Evolutionary conservation across 2,329 filamentous ascomycete genomes (phyloP).

Genomic region (Venturia asperata): DNA sequence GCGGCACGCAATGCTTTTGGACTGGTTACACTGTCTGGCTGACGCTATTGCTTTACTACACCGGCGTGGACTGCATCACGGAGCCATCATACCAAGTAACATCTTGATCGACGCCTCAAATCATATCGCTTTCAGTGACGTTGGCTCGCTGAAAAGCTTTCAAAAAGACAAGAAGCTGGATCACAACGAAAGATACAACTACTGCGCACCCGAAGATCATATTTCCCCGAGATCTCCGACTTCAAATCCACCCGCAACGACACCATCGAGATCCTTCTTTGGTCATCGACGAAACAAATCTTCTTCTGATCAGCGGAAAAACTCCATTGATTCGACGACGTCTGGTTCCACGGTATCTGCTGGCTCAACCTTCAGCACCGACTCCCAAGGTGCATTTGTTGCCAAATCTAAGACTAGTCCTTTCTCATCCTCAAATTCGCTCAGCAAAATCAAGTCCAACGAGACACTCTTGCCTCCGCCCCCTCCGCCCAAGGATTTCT

Average conservation of each 20-base stretch:
- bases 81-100: slow-evolving; percentile 63
- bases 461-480: background rate
- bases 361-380: background rate
- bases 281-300: background rate
- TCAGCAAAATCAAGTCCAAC: background rate
- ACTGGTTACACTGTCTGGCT: slow-evolving; percentile 68
- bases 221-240: background rate
- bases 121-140: slow-evolving; percentile 60
- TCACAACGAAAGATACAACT: slow-evolving; percentile 65
- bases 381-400: background rate
- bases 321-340: background rate
- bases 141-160: slow-evolving; percentile 42
- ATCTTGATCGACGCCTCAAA: slow-evolving; percentile 60
- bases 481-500: background rate
- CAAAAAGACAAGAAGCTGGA: slow-evolving; percentile 49
- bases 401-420: background rate
- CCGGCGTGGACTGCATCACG: slow-evolving; percentile 55
- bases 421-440: background rate
- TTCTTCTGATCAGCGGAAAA: background rate
- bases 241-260: background rate
- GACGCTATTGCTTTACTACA: slow-evolving; percentile 64
- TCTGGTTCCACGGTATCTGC: slow-evolving; percentile 10
- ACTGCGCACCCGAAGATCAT: slow-evolving; percentile 57
- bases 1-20: slow-evolving; percentile 54
- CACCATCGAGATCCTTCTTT: slow-evolving; percentile 12